These are phyloP conservation scores for Psilocybe cubensis DNA, from an alignment of 768 basidiomycete genomes.

Conservation along the genomic window DNA sequence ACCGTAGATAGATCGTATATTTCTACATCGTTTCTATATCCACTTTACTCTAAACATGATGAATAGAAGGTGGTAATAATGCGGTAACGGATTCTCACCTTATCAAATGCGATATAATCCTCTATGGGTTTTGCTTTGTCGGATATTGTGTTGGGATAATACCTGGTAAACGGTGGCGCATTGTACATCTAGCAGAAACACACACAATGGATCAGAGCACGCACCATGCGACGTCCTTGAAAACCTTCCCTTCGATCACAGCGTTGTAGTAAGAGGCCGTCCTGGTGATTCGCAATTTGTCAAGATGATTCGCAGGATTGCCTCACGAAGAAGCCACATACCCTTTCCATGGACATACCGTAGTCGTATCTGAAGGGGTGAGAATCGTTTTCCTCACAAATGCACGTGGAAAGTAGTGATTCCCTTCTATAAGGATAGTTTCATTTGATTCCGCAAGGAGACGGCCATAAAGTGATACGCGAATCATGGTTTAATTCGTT, in stretches of 20 bases:
- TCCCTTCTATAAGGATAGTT: conserved; percentile 64
- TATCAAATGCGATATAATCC: conserved; percentile 78
- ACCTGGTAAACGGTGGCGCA: conserved; percentile 45
- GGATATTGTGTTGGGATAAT: conserved; percentile 59
- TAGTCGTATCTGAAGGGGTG: conserved; percentile 52
- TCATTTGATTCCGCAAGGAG: conserved; percentile 61
- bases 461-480: conserved; percentile 51
- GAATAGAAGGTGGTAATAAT: neutral
- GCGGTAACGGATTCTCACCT: conserved; percentile 46
- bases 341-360: conserved; percentile 75
- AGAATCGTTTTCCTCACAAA: conserved; percentile 51
- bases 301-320: neutral
- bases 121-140: conserved; percentile 65
- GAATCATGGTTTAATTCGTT: conserved; percentile 37
- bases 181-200: neutral
- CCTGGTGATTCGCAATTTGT: conserved; percentile 31
- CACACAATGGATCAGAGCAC: conserved; percentile 18
- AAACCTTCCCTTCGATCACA: conserved; percentile 45
- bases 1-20: neutral
- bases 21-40: conserved; percentile 20
- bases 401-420: conserved; percentile 74
- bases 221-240: conserved; percentile 72
- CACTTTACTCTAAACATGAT: conserved; percentile 39
- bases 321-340: conserved; percentile 26
- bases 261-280: conserved; percentile 70